Evolutionary conservation across 306 rosid genomes (phyloP).

Genomic region (Citrullus mucosospermus): DNA sequence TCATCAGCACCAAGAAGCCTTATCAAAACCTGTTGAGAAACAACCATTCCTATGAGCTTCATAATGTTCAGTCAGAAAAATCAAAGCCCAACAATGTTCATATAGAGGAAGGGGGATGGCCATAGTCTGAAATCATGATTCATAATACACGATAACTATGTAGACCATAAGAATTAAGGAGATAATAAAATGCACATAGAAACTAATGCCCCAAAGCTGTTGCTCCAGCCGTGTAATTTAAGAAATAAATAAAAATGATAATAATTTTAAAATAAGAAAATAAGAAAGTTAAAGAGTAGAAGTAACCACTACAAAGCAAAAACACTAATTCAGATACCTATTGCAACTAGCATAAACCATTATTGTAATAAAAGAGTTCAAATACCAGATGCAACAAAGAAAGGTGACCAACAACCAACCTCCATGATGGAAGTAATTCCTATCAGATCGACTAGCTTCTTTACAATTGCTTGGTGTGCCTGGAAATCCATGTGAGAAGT

Average conservation of each 20-base stretch:
- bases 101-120: background rate
- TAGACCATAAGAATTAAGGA: background rate
- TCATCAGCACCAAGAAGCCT: slow-evolving; percentile 97
- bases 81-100: background rate
- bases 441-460: slow-evolving; percentile 87
- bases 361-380: slow-evolving; percentile 6
- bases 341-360: background rate
- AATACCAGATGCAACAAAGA: slow-evolving; percentile 13
- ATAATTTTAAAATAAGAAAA: too few species aligned
- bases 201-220: background rate
- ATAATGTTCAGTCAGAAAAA: background rate
- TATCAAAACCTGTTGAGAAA: slow-evolving; percentile 60
- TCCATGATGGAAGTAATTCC: slow-evolving; percentile 99
- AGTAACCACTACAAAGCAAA: background rate
- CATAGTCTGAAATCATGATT: background rate
- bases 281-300: background rate
- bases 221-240: background rate
- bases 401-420: slow-evolving; percentile 42
- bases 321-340: background rate
- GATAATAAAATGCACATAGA: background rate
- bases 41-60: slow-evolving; percentile 5
- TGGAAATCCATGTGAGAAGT: slow-evolving; percentile 18
- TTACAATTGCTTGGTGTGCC: slow-evolving; percentile 75
- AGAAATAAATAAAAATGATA: background rate
- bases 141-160: background rate